Percentiles rank a stretch among this genome's conserved stretches.
Conservation (phyloP, 2,329 filamentous ascomycete species). For the Verticillium dahliae region DNA sequence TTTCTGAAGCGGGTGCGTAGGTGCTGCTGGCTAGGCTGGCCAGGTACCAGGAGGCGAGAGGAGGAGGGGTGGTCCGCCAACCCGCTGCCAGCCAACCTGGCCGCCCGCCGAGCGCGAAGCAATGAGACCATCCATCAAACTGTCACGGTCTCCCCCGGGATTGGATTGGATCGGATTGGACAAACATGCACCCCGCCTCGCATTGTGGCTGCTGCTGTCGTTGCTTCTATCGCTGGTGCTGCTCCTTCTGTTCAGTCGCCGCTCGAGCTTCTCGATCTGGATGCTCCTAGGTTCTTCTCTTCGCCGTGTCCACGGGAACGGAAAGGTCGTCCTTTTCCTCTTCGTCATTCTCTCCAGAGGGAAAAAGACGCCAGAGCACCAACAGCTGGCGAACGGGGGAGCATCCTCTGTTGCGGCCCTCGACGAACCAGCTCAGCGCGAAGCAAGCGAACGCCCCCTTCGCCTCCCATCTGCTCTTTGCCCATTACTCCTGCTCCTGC, state of each 20-base stretch:
- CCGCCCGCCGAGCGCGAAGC: neutral
- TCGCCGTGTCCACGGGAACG: neutral
- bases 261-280: constrained; percentile 1
- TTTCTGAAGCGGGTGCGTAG: neutral
- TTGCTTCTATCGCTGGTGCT: neutral
- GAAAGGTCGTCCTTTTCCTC: neutral
- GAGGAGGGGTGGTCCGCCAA: neutral
- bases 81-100: neutral
- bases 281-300: neutral
- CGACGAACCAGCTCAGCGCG: neutral
- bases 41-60: no score
- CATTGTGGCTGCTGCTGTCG: constrained; percentile 3
- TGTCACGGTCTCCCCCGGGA: constrained; percentile 4
- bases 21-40: neutral
- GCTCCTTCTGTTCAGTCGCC: neutral
- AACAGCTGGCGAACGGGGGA: neutral
- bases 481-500: neutral
- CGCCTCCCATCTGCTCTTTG: neutral
- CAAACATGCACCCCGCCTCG: constrained; percentile 11
- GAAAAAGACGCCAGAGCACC: neutral
- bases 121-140: neutral
- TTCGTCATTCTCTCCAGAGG: neutral
- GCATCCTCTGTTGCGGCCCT: neutral
- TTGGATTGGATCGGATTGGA: constrained; percentile 9
- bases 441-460: neutral